Evolutionary conservation across 2,329 filamentous ascomycete genomes (phyloP).

Genomic region (Ophiostoma australiae): DNA sequence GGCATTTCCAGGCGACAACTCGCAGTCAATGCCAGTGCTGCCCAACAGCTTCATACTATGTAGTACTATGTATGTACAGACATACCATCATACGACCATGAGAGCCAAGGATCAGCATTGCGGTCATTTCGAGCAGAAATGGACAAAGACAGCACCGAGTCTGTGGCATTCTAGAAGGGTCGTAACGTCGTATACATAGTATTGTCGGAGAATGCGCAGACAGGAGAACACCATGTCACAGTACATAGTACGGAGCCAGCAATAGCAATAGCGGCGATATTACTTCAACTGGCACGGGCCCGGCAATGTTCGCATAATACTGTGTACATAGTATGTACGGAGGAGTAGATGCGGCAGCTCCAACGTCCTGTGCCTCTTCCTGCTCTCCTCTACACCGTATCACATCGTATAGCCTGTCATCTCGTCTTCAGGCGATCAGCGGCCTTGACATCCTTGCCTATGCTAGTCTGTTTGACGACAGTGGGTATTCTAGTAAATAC

Average conservation of each 20-base stretch:
- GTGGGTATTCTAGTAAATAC: background rate
- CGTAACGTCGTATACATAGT: background rate
- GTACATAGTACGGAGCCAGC: background rate
- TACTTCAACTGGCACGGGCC: background rate
- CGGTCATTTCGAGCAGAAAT: background rate
- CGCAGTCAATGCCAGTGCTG: background rate
- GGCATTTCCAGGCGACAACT: background rate
- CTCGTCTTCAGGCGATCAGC: background rate
- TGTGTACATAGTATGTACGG: too few relatives aligned
- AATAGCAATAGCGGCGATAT: background rate
- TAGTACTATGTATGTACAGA: too few relatives aligned
- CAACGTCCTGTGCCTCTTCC: background rate
- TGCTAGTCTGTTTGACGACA: constrained; percentile 9
- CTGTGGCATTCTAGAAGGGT: background rate
- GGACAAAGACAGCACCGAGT: background rate
- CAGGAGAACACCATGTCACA: too few relatives aligned
- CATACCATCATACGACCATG: background rate
- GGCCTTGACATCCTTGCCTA: background rate
- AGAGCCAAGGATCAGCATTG: background rate
- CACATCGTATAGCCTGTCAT: background rate
- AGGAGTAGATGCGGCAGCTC: background rate
- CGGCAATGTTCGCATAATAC: background rate
- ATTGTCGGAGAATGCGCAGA: background rate
- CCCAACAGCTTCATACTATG: background rate
- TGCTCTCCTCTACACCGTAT: background rate